These are phyloP conservation scores for Kluyveromyces aestuarii DNA, from an alignment of 805 yeast species.

Conservation along the genomic window DNA sequence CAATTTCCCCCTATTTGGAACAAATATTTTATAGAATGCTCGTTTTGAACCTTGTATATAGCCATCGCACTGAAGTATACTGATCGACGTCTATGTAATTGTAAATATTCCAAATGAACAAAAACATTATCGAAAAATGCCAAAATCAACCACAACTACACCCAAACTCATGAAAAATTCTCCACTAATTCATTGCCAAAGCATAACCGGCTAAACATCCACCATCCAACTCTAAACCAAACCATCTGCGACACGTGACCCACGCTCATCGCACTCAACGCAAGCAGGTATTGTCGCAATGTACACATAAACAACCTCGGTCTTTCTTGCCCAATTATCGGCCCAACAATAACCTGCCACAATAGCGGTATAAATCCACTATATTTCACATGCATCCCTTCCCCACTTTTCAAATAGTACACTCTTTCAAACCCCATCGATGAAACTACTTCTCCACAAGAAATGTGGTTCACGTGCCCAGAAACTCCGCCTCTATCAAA, in stretches of 20 bases:
- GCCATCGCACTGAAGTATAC: background rate
- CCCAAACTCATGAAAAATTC: no score
- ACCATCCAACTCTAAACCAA: slow-evolving; percentile 92
- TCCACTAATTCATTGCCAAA: slow-evolving; percentile 53
- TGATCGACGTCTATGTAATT: background rate
- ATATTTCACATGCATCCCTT: slow-evolving; percentile 15
- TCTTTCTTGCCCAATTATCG: slow-evolving; percentile 14
- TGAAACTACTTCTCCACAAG: slow-evolving; percentile 45
- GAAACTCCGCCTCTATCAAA: slow-evolving; percentile 83
- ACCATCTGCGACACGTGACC: slow-evolving; percentile 89
- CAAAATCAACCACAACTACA: no score
- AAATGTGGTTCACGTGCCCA: slow-evolving; percentile 75
- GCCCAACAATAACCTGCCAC: slow-evolving; percentile 5
- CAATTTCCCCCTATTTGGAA: slow-evolving; percentile 1
- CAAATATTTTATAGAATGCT: background rate
- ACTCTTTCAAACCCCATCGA: slow-evolving; percentile 6
- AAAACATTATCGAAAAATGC: background rate
- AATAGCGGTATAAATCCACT: slow-evolving; percentile 14
- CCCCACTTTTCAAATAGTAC: slow-evolving; percentile 10
- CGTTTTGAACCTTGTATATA: no score
- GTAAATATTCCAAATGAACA: background rate
- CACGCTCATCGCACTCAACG: slow-evolving; percentile 64
- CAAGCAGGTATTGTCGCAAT: slow-evolving; percentile 24
- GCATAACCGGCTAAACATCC: slow-evolving; percentile 66
- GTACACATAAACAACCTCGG: slow-evolving; percentile 31